A percentile compares a stretch with the other conserved stretches of the same genome.
phyloP scores from a whole-genome alignment of 2,329 filamentous ascomycete species.

The Ampelomyces quisqualis region DNA sequence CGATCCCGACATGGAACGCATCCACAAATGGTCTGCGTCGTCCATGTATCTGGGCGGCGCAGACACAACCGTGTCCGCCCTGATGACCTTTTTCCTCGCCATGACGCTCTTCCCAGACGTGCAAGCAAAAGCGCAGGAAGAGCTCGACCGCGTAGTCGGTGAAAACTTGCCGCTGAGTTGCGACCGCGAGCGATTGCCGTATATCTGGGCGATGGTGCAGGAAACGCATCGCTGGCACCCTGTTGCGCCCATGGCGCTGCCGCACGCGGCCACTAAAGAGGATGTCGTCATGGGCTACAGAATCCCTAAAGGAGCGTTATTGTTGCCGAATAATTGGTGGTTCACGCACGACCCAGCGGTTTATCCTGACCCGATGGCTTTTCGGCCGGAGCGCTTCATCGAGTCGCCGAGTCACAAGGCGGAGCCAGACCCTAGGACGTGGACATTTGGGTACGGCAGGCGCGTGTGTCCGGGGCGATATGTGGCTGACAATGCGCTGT shows the following conservation, averaged over 20 bases:
- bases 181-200: conserved; percentile 49
- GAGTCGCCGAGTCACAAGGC: conserved; percentile 23
- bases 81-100: conserved; percentile 53
- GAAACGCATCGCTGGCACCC: conserved; percentile 51
- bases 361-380: conserved; percentile 44
- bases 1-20: conserved; percentile 35
- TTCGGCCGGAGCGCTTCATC: conserved; percentile 51
- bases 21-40: conserved; percentile 47
- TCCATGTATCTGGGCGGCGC: conserved; percentile 51
- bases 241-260: conserved; percentile 34
- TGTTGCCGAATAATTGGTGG: conserved; percentile 47
- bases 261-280: conserved; percentile 37
- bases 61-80: conserved; percentile 47
- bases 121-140: conserved; percentile 50
- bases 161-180: conserved; percentile 50
- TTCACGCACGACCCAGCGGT: conserved; percentile 46
- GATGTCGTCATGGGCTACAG: conserved; percentile 43
- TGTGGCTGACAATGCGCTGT: conserved; percentile 47
- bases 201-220: conserved; percentile 37
- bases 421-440: conserved; percentile 44
- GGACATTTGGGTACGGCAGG: conserved; percentile 47
- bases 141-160: conserved; percentile 54
- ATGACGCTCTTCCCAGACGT: conserved; percentile 54
- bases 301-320: conserved; percentile 47
- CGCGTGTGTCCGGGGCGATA: conserved; percentile 48